phyloP scores from a whole-genome alignment of 495 filamentous ascomycete species.

The Daldinia bambusicola region DNA sequence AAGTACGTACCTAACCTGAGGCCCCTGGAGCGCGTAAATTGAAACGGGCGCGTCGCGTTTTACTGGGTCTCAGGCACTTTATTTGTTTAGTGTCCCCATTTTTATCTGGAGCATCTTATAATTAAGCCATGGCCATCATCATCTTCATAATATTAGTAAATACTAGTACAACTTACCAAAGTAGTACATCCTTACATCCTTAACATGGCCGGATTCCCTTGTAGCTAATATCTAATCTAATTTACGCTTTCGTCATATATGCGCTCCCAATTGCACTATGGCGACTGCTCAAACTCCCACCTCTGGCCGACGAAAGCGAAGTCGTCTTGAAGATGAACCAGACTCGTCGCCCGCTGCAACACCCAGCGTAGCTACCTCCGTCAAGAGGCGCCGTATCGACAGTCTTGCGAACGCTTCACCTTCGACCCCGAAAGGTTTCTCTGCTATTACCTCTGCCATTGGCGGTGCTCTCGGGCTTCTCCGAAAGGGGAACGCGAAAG shows the following conservation, averaged over 20 bases:
- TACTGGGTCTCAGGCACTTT: neutral
- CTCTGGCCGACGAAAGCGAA: conserved; percentile 45
- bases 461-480: conserved; percentile 26
- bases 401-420: conserved; percentile 27
- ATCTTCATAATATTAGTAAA: neutral
- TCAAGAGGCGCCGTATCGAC: conserved; percentile 51
- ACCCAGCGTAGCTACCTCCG: conserved; percentile 23
- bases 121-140: neutral
- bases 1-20: neutral
- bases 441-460: conserved; percentile 44
- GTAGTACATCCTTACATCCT: too few species aligned
- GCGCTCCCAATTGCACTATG: conserved; percentile 26
- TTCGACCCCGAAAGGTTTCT: conserved; percentile 41
- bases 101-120: conserved; percentile 10
- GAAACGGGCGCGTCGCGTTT: conserved; percentile 34
- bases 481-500: conserved; percentile 18
- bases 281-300: conserved; percentile 33
- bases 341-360: conserved; percentile 42
- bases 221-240: conserved; percentile 17
- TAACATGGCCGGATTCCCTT: conserved; percentile 12
- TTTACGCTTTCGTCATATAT: conserved; percentile 1
- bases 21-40: conserved; percentile 8
- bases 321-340: conserved; percentile 34
- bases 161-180: neutral
- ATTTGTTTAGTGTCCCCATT: conserved; percentile 1